A percentile compares a stretch with the other conserved stretches of the same genome.
Conservation (phyloP, 495 filamentous ascomycete genomes). For the Penicillium paradoxum region DNA sequence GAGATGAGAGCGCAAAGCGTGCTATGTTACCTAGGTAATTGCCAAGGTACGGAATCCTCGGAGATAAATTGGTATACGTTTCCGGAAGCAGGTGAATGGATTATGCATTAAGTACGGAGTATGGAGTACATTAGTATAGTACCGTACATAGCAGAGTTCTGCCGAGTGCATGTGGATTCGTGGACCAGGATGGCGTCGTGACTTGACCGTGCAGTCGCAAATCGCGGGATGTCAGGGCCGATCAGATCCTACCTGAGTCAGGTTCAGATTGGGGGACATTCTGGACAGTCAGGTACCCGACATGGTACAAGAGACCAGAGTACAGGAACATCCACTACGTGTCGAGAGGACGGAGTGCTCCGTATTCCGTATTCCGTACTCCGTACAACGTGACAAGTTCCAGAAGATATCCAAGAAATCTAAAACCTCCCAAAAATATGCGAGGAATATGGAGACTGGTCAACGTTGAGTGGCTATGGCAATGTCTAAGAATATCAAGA, state of each 20-base stretch:
- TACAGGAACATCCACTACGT: too few species aligned
- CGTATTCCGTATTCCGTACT: too few species aligned
- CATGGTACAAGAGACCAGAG: too few species aligned
- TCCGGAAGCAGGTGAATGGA: too few species aligned
- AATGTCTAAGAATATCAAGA: conserved; percentile 9
- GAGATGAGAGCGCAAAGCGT: too few species aligned
- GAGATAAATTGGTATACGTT: too few species aligned
- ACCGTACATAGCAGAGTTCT: conserved; percentile 5
- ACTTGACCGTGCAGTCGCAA: conserved; percentile 11
- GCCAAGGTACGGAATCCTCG: too few species aligned
- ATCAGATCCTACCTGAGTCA: not conserved
- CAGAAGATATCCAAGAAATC: not conserved
- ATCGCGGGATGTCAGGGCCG: conserved; percentile 12
- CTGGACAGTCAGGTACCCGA: too few species aligned
- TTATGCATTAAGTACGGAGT: not conserved
- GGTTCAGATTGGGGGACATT: too few species aligned
- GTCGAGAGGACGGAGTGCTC: too few species aligned
- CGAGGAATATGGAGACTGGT: not conserved
- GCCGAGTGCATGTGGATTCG: conserved; percentile 16
- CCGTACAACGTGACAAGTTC: too few species aligned
- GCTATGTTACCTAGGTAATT: too few species aligned
- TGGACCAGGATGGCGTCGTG: conserved; percentile 18
- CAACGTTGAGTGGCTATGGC: not conserved
- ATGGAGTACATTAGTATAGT: not conserved
- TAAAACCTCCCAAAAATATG: not conserved